Percentiles rank a stretch among this genome's conserved stretches.
Evolutionary conservation across 1,284 basidiomycete species (phyloP).

Genomic region (Clitocybe nebularis): DNA sequence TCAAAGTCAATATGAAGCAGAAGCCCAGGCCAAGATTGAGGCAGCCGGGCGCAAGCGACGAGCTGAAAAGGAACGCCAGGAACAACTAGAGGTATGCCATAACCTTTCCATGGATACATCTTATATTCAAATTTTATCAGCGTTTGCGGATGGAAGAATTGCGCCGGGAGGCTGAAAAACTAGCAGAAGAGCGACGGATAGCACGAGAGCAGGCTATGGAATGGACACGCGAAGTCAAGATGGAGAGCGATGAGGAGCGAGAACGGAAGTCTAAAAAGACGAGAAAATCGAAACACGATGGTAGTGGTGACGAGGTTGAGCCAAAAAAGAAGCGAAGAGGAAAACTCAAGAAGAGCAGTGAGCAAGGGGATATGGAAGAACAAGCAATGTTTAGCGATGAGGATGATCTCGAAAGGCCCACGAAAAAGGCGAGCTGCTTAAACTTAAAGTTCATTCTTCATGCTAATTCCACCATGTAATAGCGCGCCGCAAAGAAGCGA

Average conservation of each 20-base stretch:
- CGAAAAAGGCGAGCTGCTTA: constrained; percentile 55
- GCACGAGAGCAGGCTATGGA: constrained; percentile 78
- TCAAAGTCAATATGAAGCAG: constrained; percentile 74
- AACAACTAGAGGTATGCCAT: constrained; percentile 53
- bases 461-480: constrained; percentile 10
- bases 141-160: constrained; percentile 55
- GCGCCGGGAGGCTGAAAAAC: constrained; percentile 57
- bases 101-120: background rate
- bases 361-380: constrained; percentile 47
- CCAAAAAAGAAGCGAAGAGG: constrained; percentile 53
- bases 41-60: constrained; percentile 65
- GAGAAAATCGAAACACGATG: constrained; percentile 52
- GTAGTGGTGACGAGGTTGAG: constrained; percentile 57
- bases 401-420: constrained; percentile 58
- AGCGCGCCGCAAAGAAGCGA: constrained; percentile 65
- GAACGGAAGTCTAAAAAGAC: constrained; percentile 61
- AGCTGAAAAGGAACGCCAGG: constrained; percentile 59
- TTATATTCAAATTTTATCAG: constrained; percentile 27
- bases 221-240: constrained; percentile 65
- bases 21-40: constrained; percentile 70
- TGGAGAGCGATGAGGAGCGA: constrained; percentile 74
- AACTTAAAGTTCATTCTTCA: constrained; percentile 3
- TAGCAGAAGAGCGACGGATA: constrained; percentile 69
- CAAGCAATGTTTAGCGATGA: constrained; percentile 65
- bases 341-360: constrained; percentile 43